Evolutionary conservation across 257 asterid species (phyloP), one percentile per base, ranked within the genome.

Genomic region (Scutellaria galericulata): DNA sequence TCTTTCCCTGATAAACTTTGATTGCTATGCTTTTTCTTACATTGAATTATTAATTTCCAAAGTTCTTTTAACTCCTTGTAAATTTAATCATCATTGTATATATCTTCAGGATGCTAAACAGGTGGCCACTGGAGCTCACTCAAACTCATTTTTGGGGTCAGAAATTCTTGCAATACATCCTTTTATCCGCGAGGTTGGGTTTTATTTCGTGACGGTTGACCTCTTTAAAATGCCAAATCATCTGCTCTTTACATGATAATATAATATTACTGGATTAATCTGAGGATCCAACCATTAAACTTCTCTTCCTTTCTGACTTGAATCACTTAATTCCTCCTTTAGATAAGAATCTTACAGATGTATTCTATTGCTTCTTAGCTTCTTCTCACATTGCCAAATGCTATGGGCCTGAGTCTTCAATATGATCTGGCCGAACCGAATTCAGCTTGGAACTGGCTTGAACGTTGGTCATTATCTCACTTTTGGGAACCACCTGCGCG

Each of bases 371-470:
- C 79, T 72, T 74, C 51, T 81, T 79, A 95, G 99, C 96, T 92
- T 74, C 88, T 90, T 75, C 75, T 75, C 67, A 81, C 75, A 14
- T 69, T 88, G 86, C 98, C 99, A 47, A 87, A 76, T 75, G 86
- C 97, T 52, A 85, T 84, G 88, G 90, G 94, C 37, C 85, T 95
- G 83, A 85, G 90, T 80, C 96, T 95, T 75, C 98, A 92, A 77
- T 95, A 92, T 54, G 97, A 89, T 70, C 45, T 35, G 15, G 57
- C 80, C 7, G 96, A 92, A 64, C 96, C 97, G 1, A 92, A 95
- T 80, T 86, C 97, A 69, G 90, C 94, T 64, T 77, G 81, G 86
- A 88, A 74, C 75, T 95, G 99, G 99, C 94, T 95, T 27, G 96
- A 90, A 61, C 86, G 95, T 27, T 95, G 99, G 99, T 90, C 99